Base-by-base conservation (phyloP, 495 filamentous ascomycete genomes). In the Sordaria brevicollis region DNA sequence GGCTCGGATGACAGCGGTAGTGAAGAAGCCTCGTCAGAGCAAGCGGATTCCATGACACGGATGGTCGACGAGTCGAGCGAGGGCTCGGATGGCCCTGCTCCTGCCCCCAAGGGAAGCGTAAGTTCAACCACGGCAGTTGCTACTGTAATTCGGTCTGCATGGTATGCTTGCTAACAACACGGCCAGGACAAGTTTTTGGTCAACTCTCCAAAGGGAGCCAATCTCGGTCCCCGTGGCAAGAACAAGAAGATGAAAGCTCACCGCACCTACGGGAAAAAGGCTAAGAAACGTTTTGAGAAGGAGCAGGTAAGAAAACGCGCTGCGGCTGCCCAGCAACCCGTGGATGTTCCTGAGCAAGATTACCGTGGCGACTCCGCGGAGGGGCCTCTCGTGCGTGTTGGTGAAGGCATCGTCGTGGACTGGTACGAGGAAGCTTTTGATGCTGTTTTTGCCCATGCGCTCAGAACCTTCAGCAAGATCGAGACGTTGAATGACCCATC, bases 361-460 rank as follows among this genome's bases (percentile, higher is more conserved):
- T 72, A 77, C 33, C 62, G 71, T 11, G 70, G 72, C 39, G 72
- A 74, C 7, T 29, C 76, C 2, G 82, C 89, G 65, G 82, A 85
- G 15, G 86, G 85, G n/a, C 87, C 89, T 0, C 82, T 97, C 21
- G 82, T 97, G 65, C 85, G 88, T 38, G 84, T 91, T 21, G 89
- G 90, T 54, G 95, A 99, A 76, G 92, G 86, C 10, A 87, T 99
- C 68, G 81, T 98, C 2, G 84, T 97, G 37, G 93, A 97, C 72
- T 98, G 93, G 93, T 86, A 78, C 37, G 79, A 86, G 3, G 78
- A 87, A 4, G 90, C 85, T 9, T 88, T 86, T 69, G 88, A 96
- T 37, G 79, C 80, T 2, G 81, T 97, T 9, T 99, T 97, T 74
- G 76, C 81, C n/a, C 69, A 70, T 1, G 39, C 71, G 9, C 70